phyloP scores from a whole-genome alignment of 2,329 filamentous ascomycete genomes.

The Colletotrichum sojae region DNA sequence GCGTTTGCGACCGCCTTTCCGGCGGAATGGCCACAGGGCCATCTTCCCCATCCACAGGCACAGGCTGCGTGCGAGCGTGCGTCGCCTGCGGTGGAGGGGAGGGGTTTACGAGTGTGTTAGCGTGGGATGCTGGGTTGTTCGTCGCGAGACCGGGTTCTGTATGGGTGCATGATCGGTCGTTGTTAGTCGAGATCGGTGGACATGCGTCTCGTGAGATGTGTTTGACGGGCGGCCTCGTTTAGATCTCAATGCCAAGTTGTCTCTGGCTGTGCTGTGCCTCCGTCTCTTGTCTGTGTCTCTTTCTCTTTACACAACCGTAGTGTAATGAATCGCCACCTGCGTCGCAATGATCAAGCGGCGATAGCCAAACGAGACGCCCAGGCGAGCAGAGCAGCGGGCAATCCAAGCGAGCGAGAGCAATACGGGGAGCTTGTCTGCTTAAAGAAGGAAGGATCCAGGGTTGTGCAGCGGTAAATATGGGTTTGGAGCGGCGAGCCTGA shows the following conservation, averaged over 20 bases:
- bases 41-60: constrained; percentile 59
- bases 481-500: constrained; percentile 12
- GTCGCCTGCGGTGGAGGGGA: not conserved
- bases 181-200: constrained; percentile 24
- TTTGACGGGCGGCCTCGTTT: constrained; percentile 30
- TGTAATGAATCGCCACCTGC: constrained; percentile 24
- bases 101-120: constrained; percentile 15
- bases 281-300: constrained; percentile 2
- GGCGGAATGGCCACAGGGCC: constrained; percentile 88
- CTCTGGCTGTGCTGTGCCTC: not conserved
- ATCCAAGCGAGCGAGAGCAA: constrained; percentile 25
- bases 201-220: constrained; percentile 6
- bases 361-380: too few species aligned
- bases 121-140: constrained; percentile 23
- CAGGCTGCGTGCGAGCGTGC: not conserved
- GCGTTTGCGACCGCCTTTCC: constrained; percentile 77
- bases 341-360: constrained; percentile 14
- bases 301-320: not conserved
- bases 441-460: constrained; percentile 34
- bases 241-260: constrained; percentile 27
- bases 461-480: constrained; percentile 36
- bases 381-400: not conserved
- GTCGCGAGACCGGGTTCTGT: constrained; percentile 20
- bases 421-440: constrained; percentile 36
- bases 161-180: constrained; percentile 35